Evolutionary conservation across 192 early-diverging fungal species (phyloP).

Genomic region (Podila epicladia): DNA sequence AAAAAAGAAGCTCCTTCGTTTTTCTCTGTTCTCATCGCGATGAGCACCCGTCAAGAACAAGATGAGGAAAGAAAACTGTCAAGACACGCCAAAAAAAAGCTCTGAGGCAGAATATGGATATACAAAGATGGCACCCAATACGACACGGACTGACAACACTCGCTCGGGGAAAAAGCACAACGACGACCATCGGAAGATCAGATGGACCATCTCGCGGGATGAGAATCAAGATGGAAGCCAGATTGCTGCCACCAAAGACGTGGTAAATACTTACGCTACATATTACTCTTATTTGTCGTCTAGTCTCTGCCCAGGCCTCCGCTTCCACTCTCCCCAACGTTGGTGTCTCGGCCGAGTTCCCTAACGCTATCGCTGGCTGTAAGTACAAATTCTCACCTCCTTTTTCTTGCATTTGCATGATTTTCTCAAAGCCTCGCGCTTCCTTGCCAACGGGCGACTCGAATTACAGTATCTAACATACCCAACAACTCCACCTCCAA

Average conservation of each 20-base stretch:
- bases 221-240: background rate
- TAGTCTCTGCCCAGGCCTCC: constrained; percentile 39
- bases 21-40: no score
- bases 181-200: no score
- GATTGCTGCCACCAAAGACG: background rate
- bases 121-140: no score
- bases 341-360: constrained; percentile 37
- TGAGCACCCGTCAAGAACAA: no score
- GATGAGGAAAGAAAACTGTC: no score
- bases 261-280: background rate
- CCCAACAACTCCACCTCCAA: no score
- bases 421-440: background rate
- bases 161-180: no score
- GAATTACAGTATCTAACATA: background rate
- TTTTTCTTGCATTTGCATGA: background rate
- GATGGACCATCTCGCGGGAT: background rate
- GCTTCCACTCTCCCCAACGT: constrained; percentile 23
- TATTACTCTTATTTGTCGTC: background rate
- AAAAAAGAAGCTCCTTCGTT: background rate
- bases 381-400: constrained; percentile 10
- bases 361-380: constrained; percentile 49
- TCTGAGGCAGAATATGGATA: no score
- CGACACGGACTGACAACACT: no score
- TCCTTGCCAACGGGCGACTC: background rate
- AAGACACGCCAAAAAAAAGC: no score